These are phyloP conservation scores for Simplicillium sp. DNA, from an alignment of 2,329 filamentous ascomycete genomes.

Conservation along the genomic window DNA sequence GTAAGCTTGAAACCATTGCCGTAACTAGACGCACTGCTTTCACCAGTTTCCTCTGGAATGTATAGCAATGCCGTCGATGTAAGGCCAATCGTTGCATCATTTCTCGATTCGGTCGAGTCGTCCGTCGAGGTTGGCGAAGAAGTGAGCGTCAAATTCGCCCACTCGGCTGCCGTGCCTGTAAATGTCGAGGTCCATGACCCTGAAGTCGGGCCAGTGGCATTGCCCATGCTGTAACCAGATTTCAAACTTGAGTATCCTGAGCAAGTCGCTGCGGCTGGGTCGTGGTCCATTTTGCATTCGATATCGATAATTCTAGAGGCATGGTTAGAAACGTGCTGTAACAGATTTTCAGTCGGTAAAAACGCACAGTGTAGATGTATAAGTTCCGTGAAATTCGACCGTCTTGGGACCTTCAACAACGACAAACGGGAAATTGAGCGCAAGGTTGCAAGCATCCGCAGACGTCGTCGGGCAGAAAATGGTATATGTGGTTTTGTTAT, in stretches of 20 bases:
- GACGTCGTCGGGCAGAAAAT: conserved; percentile 36
- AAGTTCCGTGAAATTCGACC: conserved; percentile 32
- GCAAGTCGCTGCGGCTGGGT: conserved; percentile 34
- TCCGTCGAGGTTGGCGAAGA: conserved; percentile 22
- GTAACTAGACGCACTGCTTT: no score
- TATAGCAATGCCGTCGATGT: no score
- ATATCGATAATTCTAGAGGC: conserved; percentile 30
- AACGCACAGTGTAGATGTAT: conserved; percentile 31
- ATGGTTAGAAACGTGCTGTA: conserved; percentile 1
- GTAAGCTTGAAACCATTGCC: no score
- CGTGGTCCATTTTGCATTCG: conserved; percentile 27
- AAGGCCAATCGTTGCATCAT: conserved; percentile 2
- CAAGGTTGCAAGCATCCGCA: conserved; percentile 31
- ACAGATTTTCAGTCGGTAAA: neutral
- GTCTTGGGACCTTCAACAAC: conserved; percentile 35
- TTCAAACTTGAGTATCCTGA: conserved; percentile 37
- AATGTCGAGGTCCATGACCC: conserved; percentile 35
- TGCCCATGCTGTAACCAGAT: conserved; percentile 26
- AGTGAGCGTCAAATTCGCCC: conserved; percentile 34
- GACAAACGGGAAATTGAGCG: conserved; percentile 35
- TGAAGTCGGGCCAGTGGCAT: conserved; percentile 31
- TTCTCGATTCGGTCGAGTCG: conserved; percentile 15
- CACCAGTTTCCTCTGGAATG: no score
- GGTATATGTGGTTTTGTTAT: conserved; percentile 33
- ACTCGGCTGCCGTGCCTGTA: conserved; percentile 28